These are phyloP conservation scores for Podospora tetraspora DNA, from an alignment of 495 filamentous ascomycete species.

Conservation along the genomic window DNA sequence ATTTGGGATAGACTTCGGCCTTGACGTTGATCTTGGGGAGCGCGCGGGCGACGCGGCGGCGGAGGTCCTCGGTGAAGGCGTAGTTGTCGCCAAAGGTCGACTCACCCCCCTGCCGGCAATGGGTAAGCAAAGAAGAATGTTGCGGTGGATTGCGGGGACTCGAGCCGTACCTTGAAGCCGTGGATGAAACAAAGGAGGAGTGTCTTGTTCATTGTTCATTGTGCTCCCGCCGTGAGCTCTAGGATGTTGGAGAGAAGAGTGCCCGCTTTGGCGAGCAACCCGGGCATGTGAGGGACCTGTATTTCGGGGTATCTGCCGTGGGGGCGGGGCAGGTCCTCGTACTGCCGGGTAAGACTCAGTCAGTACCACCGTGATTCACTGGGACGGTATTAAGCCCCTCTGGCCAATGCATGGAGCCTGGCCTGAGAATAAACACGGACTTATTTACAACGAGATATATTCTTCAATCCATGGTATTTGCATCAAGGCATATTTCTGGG, in stretches of 20 bases:
- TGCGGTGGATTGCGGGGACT: neutral
- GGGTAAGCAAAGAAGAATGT: conserved; percentile 1
- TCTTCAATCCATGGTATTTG: too few species aligned
- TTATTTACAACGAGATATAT: too few species aligned
- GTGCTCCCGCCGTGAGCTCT: conserved; percentile 1
- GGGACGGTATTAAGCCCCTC: neutral
- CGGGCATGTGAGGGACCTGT: conserved; percentile 1
- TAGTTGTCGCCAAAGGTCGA: conserved; percentile 68
- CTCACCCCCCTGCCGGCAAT: conserved; percentile 65
- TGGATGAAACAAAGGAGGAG: conserved; percentile 90
- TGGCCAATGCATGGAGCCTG: too few species aligned
- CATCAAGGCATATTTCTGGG: neutral
- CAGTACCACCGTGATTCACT: neutral
- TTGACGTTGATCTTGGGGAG: conserved; percentile 69
- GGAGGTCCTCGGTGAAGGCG: conserved; percentile 69
- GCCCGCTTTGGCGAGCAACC: neutral
- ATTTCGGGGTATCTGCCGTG: neutral
- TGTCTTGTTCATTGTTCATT: conserved; percentile 74
- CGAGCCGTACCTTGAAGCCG: conserved; percentile 77
- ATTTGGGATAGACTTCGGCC: conserved; percentile 77
- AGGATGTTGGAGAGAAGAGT: neutral
- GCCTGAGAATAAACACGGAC: too few species aligned
- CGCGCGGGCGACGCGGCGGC: conserved; percentile 59
- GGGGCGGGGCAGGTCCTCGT: neutral
- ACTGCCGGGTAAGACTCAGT: neutral